Conservation (phyloP, 192 early-diverging fungal species). For the Backusella westeae region DNA sequence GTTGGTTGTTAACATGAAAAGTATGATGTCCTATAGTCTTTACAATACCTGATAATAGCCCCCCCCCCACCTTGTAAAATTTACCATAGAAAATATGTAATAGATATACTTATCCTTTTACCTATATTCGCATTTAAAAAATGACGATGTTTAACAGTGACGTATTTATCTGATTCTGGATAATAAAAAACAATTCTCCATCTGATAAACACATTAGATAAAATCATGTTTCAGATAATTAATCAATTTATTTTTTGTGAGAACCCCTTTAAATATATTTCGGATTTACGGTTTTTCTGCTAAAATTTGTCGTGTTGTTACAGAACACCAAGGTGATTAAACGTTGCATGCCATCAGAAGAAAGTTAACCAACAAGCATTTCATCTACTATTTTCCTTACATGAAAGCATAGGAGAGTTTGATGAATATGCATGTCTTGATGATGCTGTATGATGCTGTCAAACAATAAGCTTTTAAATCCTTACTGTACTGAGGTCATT, state of each 20-base stretch:
- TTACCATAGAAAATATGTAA: neutral
- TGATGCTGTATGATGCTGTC: neutral
- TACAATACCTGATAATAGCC: neutral
- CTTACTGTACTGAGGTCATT: neutral
- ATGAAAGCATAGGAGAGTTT: neutral
- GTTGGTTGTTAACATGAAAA: neutral
- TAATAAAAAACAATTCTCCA: neutral
- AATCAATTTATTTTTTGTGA: neutral
- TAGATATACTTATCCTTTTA: neutral
- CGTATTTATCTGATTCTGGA: neutral
- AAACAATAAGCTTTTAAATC: neutral
- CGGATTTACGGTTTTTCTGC: neutral
- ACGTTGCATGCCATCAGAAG: neutral
- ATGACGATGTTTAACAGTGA: neutral
- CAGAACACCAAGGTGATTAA: neutral
- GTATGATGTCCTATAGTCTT: neutral
- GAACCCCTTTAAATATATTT: neutral
- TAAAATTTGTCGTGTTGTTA: neutral
- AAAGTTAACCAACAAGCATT: neutral
- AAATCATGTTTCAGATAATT: neutral
- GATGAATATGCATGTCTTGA: neutral
- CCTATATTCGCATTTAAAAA: neutral
- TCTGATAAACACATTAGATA: neutral
- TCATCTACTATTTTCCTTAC: neutral
- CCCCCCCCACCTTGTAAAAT: neutral